These are phyloP conservation scores for Pharnaceum exiguum DNA, from an alignment of 148 eudicot genomes.

Conservation along the genomic window DNA sequence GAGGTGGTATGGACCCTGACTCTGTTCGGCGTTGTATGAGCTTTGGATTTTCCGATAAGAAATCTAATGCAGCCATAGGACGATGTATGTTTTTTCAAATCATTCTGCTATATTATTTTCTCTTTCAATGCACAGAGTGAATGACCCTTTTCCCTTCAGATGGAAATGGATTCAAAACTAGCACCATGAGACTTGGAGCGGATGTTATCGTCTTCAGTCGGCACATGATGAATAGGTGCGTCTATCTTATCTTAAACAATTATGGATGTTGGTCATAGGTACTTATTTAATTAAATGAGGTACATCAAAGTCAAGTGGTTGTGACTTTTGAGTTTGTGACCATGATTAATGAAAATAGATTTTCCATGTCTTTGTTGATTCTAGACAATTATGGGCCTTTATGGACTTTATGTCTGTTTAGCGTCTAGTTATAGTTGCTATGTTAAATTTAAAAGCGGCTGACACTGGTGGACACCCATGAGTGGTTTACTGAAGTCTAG, in stretches of 20 bases:
- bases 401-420: not conserved
- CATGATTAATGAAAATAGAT: too few species aligned
- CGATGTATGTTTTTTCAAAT: slow-evolving; percentile 45
- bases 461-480: too few species aligned
- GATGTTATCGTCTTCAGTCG: slow-evolving; percentile 93
- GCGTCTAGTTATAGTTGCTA: too few species aligned
- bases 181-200: slow-evolving; percentile 98
- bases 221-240: slow-evolving; percentile 40
- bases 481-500: too few species aligned
- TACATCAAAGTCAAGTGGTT: too few species aligned
- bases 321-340: too few species aligned
- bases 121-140: slow-evolving; percentile 5
- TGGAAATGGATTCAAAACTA: slow-evolving; percentile 99
- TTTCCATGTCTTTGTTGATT: not conserved
- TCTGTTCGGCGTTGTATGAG: slow-evolving; percentile 82
- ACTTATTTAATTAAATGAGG: too few species aligned
- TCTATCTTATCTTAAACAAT: not conserved
- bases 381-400: not conserved
- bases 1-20: slow-evolving; percentile 93
- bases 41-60: slow-evolving; percentile 94
- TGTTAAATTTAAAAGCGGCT: too few species aligned
- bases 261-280: not conserved
- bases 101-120: not conserved
- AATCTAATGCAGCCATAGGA: slow-evolving; percentile 75
- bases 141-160: slow-evolving; percentile 53